These are phyloP conservation scores for Leccinum solheimii DNA, from an alignment of 1,284 basidiomycete species.

Conservation along the genomic window DNA sequence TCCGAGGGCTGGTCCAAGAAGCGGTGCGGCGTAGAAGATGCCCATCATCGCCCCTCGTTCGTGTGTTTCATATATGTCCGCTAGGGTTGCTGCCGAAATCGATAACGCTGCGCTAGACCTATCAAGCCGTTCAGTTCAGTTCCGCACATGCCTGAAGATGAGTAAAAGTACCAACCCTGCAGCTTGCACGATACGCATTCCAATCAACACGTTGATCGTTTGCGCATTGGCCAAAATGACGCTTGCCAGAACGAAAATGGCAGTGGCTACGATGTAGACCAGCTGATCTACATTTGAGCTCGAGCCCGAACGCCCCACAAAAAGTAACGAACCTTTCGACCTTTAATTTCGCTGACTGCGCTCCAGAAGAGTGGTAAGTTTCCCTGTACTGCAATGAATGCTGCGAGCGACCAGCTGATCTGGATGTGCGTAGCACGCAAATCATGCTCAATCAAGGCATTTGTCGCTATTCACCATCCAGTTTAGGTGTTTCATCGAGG, in stretches of 20 bases:
- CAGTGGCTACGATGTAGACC: conserved; percentile 64
- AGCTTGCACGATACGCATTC: conserved; percentile 70
- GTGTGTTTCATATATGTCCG: conserved; percentile 78
- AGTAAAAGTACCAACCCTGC: conserved; percentile 46
- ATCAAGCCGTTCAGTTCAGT: not conserved
- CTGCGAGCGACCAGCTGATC: conserved; percentile 71
- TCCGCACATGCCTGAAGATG: not conserved
- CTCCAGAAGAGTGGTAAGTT: conserved; percentile 70
- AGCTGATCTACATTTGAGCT: conserved; percentile 39
- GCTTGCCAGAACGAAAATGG: conserved; percentile 65
- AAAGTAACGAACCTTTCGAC: conserved; percentile 60
- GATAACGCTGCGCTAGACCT: conserved; percentile 77
- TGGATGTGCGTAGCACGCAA: conserved; percentile 66
- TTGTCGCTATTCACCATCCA: conserved; percentile 49
- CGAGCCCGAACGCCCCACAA: not conserved
- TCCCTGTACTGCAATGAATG: conserved; percentile 83
- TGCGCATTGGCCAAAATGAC: conserved; percentile 61
- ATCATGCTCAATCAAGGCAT: conserved; percentile 63
- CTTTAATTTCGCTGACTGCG: conserved; percentile 75
- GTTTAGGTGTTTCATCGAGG: conserved; percentile 21
- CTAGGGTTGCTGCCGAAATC: conserved; percentile 80
- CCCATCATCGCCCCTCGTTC: conserved; percentile 83
- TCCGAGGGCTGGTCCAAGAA: conserved; percentile 65
- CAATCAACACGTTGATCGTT: conserved; percentile 68
- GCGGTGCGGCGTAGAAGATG: conserved; percentile 66